Evolutionary conservation across 225 moss, liverwort and hornwort genomes (phyloP).

Genomic region (Ulota crispa): DNA sequence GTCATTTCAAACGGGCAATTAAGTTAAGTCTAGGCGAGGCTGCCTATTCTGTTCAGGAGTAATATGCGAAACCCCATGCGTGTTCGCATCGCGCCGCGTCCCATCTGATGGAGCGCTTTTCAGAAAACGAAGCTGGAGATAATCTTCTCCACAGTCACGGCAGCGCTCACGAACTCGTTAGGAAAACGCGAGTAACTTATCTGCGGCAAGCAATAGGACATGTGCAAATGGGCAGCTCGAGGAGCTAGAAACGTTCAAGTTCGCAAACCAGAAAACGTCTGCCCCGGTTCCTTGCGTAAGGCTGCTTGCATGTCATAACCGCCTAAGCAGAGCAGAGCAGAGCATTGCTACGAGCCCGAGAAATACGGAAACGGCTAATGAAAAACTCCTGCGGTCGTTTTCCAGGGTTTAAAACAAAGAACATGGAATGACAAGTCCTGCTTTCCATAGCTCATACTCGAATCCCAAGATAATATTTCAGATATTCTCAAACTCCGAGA

Average conservation of each 20-base stretch:
- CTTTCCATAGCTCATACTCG: not conserved
- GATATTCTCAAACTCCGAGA: not conserved
- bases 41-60: not conserved
- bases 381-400: not conserved
- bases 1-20: not conserved
- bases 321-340: not conserved
- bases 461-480: slow-evolving; percentile 4
- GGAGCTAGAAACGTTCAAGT: slow-evolving; percentile 3
- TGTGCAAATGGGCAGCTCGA: not conserved
- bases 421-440: not conserved
- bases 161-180: not conserved
- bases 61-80: not conserved
- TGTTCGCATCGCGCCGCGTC: not conserved
- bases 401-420: slow-evolving; percentile 15
- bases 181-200: not conserved
- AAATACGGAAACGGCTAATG: not conserved
- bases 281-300: not conserved
- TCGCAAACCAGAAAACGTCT: not conserved
- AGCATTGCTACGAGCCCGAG: not conserved
- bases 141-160: not conserved
- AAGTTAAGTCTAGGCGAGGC: not conserved
- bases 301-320: slow-evolving; percentile 2
- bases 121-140: not conserved
- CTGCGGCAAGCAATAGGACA: not conserved
- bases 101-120: not conserved